Evolutionary conservation across 805 yeast genomes (phyloP).

Genomic region (Hanseniaspora nectarophila): DNA sequence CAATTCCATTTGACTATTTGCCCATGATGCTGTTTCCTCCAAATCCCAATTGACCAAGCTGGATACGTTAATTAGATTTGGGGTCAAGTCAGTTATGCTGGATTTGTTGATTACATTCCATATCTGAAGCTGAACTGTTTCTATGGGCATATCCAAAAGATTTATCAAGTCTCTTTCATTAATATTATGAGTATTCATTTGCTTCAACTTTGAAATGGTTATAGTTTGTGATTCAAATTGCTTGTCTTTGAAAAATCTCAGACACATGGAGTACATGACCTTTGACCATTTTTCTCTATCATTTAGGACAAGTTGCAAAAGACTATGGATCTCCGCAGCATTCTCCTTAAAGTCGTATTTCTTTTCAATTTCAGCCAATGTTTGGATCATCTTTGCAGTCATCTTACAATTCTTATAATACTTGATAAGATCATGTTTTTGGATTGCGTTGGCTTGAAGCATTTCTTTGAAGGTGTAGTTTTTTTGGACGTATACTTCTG

Average conservation of each 20-base stretch:
- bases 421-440: conserved; percentile 1
- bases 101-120: conserved; percentile 10
- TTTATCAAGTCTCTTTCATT: conserved; percentile 11
- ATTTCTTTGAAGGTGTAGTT: not conserved
- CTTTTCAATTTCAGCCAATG: not conserved
- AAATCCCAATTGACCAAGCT: conserved; percentile 10
- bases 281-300: conserved; percentile 11
- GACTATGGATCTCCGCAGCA: not conserved
- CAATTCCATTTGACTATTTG: not conserved
- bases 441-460: not conserved
- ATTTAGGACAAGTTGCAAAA: not conserved
- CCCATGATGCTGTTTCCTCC: conserved; percentile 11
- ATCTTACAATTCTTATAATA: conserved; percentile 13
- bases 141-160: conserved; percentile 13
- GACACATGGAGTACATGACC: conserved; percentile 1
- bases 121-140: conserved; percentile 11
- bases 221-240: conserved; percentile 13
- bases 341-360: conserved; percentile 1
- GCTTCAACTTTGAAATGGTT: conserved; percentile 8
- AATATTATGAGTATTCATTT: conserved; percentile 4
- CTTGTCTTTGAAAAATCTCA: conserved; percentile 5
- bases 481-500: not conserved
- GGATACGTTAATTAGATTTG: not conserved
- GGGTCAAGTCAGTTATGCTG: not conserved
- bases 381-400: conserved; percentile 7